Conservation (phyloP, 1,139 yeast genomes). For the Sugiyamaella castrensis region DNA sequence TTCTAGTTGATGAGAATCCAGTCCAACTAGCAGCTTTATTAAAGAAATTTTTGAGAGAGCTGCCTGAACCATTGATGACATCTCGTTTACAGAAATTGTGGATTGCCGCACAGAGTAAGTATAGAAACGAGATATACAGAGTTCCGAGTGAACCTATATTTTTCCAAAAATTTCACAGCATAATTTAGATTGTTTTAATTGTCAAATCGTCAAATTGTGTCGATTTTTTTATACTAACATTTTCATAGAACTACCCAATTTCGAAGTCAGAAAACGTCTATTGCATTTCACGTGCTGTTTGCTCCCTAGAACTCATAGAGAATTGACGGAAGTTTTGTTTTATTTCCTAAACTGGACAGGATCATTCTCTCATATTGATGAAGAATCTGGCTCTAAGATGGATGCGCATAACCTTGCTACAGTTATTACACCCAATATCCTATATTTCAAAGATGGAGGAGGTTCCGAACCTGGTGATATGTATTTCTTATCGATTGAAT, state of each 20-base stretch:
- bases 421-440: constrained; percentile 88
- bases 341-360: constrained; percentile 94
- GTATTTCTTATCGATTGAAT: constrained; percentile 87
- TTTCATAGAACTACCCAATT: constrained; percentile 40
- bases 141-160: too few species aligned
- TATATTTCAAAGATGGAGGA: constrained; percentile 45
- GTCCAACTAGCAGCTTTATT: constrained; percentile 91
- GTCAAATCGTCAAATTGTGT: background rate
- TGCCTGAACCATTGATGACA: constrained; percentile 89
- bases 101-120: constrained; percentile 62
- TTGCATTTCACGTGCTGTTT: constrained; percentile 73
- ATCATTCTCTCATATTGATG: constrained; percentile 73
- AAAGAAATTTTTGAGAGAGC: constrained; percentile 86
- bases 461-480: constrained; percentile 60
- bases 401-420: constrained; percentile 94
- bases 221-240: background rate
- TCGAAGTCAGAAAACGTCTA: constrained; percentile 50
- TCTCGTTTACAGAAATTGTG: constrained; percentile 73
- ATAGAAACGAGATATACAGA: constrained; percentile 32
- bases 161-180: background rate
- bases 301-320: constrained; percentile 80
- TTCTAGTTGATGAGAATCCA: constrained; percentile 73
- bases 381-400: constrained; percentile 81
- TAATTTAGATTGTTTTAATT: too few species aligned
- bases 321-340: constrained; percentile 79